Conservation (phyloP, 1,139 yeast genomes). For the Lipomyces yarrowii region DNA sequence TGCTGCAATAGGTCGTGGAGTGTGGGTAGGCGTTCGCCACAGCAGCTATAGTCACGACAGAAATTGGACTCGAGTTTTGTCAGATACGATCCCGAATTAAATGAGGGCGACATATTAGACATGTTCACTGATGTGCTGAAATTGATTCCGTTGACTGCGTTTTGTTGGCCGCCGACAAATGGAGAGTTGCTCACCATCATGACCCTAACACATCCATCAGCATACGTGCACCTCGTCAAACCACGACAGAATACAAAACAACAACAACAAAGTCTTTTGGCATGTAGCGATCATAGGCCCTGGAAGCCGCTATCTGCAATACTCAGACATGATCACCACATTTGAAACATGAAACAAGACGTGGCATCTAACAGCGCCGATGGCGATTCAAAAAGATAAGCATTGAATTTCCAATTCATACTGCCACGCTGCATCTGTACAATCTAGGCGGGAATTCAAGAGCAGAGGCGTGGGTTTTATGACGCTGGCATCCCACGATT, state of each 20-base stretch:
- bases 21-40: slow-evolving; percentile 90
- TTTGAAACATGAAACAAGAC: background rate
- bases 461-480: background rate
- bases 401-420: background rate
- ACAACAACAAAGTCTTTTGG: background rate
- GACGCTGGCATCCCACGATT: background rate
- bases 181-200: slow-evolving; percentile 40
- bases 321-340: background rate
- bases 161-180: slow-evolving; percentile 34
- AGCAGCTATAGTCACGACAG: slow-evolving; percentile 94
- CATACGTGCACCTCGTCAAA: background rate
- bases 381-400: background rate
- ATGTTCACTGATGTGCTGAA: slow-evolving; percentile 38
- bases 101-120: slow-evolving; percentile 54
- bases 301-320: background rate
- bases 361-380: background rate
- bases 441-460: background rate
- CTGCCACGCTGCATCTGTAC: background rate
- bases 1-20: slow-evolving; percentile 90
- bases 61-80: slow-evolving; percentile 90
- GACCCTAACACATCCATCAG: slow-evolving; percentile 17
- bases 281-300: background rate
- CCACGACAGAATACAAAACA: background rate
- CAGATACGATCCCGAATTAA: slow-evolving; percentile 56
- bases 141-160: slow-evolving; percentile 35